Percentiles rank a stretch among this genome's conserved stretches.
Evolutionary conservation across 352 stramenopile species (phyloP).

Genomic region (Blastocystis sp.): DNA sequence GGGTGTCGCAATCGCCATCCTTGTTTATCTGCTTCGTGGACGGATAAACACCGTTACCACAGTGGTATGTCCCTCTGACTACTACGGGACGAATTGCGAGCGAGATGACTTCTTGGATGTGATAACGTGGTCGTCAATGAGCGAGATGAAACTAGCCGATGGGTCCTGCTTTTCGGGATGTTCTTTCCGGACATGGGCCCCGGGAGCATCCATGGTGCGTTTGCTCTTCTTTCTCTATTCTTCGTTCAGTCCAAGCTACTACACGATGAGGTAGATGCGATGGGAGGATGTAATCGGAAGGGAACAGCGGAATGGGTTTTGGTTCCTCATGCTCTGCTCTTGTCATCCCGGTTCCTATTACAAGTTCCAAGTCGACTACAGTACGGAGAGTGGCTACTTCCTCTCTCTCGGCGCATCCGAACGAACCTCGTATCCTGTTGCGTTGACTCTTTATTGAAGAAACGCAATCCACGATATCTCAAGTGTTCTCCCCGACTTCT

Average conservation of each 20-base stretch:
- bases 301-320: slow-evolving; percentile 17
- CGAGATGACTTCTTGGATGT: slow-evolving; percentile 37
- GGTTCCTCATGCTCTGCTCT: slow-evolving; percentile 15
- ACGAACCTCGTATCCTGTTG: not conserved
- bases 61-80: not conserved
- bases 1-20: not conserved
- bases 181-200: slow-evolving; percentile 39
- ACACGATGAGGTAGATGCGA: not conserved
- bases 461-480: not conserved
- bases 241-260: not conserved
- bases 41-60: not conserved
- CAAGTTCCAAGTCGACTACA: slow-evolving; percentile 14
- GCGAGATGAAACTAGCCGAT: not conserved
- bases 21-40: not conserved
- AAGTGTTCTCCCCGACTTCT: not conserved
- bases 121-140: not conserved
- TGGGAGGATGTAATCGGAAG: not conserved
- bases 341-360: not conserved
- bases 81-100: slow-evolving; percentile 16
- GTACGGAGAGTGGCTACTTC: not conserved
- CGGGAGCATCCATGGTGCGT: not conserved
- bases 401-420: slow-evolving; percentile 14
- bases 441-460: not conserved
- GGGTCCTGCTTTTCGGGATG: not conserved
- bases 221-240: not conserved